Evolutionary conservation across 208 protist species (phyloP).

Genomic region (Wallacemonas sp.): DNA sequence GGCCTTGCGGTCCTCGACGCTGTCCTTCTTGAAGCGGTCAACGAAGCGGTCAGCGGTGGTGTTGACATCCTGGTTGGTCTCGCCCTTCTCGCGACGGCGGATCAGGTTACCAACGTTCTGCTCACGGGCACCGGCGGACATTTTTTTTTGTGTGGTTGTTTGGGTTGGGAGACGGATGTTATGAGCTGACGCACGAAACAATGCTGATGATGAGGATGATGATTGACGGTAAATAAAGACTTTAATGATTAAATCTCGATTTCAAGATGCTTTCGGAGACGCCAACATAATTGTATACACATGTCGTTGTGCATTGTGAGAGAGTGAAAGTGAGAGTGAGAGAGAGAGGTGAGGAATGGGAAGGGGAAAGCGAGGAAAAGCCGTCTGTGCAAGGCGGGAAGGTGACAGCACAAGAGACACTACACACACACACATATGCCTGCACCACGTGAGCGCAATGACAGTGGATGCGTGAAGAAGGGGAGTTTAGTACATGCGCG

Average conservation of each 20-base stretch:
- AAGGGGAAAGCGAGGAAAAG: neutral
- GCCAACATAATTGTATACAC: too few species aligned
- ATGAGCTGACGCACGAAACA: neutral
- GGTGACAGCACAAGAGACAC: too few species aligned
- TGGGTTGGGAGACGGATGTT: neutral
- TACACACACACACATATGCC: too few species aligned
- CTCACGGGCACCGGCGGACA: slow-evolving; percentile 67
- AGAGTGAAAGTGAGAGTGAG: neutral
- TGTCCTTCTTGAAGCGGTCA: slow-evolving; percentile 78
- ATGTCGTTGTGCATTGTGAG: too few species aligned
- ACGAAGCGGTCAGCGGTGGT: slow-evolving; percentile 77
- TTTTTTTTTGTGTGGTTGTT: slow-evolving; percentile 18
- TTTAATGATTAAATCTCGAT: slow-evolving; percentile 15
- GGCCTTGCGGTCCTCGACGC: slow-evolving; percentile 61
- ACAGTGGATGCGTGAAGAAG: too few species aligned
- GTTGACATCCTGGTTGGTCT: slow-evolving; percentile 58
- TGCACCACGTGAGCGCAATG: too few species aligned
- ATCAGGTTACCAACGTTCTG: slow-evolving; percentile 48
- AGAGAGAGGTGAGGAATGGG: neutral
- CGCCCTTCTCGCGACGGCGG: slow-evolving; percentile 48
- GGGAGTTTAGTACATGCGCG: too few species aligned
- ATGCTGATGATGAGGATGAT: neutral
- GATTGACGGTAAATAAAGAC: slow-evolving; percentile 11
- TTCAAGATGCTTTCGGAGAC: slow-evolving; percentile 5
- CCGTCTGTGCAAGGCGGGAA: too few species aligned